Evolutionary conservation across 306 rosid genomes (phyloP).

Genomic region (Quercus cerris): DNA sequence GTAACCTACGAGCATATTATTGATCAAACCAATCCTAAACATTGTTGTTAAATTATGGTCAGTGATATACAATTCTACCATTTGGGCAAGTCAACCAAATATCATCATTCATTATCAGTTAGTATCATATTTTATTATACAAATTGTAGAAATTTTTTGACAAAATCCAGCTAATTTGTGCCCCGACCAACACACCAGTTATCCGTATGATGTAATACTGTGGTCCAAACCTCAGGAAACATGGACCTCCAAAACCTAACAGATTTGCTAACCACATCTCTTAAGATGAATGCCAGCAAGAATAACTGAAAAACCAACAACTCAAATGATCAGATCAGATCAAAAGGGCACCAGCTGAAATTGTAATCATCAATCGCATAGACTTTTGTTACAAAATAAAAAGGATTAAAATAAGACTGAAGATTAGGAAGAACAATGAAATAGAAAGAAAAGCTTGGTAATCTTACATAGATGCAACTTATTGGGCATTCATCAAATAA

Average conservation of each 20-base stretch:
- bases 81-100: neutral
- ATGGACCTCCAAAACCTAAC: neutral
- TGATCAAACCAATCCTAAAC: neutral
- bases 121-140: neutral
- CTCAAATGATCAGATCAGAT: neutral
- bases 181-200: neutral
- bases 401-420: neutral
- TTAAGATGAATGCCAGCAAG: slow-evolving; percentile 5
- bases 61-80: neutral
- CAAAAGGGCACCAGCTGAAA: neutral
- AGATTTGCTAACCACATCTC: neutral
- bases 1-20: neutral
- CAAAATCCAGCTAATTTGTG: neutral
- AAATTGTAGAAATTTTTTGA: neutral
- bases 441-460: neutral
- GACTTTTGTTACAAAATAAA: neutral
- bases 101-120: neutral
- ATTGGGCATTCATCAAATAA: no score
- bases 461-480: neutral
- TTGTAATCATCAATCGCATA: neutral
- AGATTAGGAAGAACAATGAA: neutral
- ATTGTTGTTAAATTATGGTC: neutral
- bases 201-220: neutral
- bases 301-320: neutral
- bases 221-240: neutral